Evolutionary conservation across 257 asterid genomes (phyloP).

Genomic region (Plectranthus barbatus): DNA sequence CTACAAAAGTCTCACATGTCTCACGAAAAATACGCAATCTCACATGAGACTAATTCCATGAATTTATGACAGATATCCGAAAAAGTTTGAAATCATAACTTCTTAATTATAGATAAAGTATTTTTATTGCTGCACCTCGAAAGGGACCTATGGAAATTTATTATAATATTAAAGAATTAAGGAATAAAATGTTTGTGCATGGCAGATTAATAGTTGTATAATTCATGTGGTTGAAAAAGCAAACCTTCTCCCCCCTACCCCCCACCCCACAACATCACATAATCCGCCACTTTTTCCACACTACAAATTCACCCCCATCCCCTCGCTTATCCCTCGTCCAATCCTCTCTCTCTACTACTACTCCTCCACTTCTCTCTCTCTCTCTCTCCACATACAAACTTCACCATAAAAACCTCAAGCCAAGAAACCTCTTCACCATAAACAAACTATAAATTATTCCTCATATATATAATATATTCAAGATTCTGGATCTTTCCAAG

Average conservation of each 20-base stretch:
- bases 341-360: conserved; percentile 14
- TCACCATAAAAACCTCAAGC: not conserved
- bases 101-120: too few species aligned
- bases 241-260: not conserved
- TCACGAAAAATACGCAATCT: too few species aligned
- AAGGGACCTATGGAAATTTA: too few species aligned
- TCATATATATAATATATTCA: too few species aligned
- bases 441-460: not conserved
- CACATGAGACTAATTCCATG: too few species aligned
- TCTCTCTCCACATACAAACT: not conserved
- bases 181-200: conserved; percentile 10
- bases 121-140: too few species aligned
- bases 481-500: not conserved
- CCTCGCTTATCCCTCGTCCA: conserved; percentile 52
- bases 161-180: too few species aligned
- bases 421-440: not conserved
- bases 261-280: conserved; percentile 14
- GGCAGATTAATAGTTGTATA: conserved; percentile 25
- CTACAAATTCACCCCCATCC: conserved; percentile 65
- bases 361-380: not conserved
- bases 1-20: too few species aligned
- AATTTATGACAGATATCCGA: too few species aligned
- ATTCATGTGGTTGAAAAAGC: conserved; percentile 55
- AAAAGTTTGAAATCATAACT: too few species aligned
- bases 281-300: conserved; percentile 39